Evolutionary conservation across 2,329 filamentous ascomycete species (phyloP), one percentile per base, ranked within the genome.

Genomic region (Westerdykella ornata): DNA sequence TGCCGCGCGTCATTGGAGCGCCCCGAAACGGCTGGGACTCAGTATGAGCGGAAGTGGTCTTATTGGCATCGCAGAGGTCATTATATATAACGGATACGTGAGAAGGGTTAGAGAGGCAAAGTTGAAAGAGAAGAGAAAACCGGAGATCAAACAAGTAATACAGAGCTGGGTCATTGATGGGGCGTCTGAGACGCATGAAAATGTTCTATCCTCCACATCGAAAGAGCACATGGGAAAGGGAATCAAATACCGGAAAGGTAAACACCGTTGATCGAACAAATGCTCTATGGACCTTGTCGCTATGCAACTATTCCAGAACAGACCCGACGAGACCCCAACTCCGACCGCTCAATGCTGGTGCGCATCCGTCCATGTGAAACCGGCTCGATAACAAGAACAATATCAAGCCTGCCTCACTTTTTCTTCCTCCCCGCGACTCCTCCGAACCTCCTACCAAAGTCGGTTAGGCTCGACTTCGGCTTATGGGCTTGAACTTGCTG

Each of bases 31-130:
- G 18, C 59, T 92, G 45, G 82, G 84, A 30, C 64, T 89, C 37
- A 83, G 83, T 22, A 74, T 92, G 69, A 77, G 76, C 5, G 84
- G 85, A 1, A 82, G 81, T 45, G 67, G 82, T 1, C 57, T 85
- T 0, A 83, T 90, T 0, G 85, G 79, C 1, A 68, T 88, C 26
- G 85, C 85, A 0, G 86, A 92, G 62, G 83, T 90, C 1, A 81
- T 77, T 1, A 81, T 92, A 5, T 90, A 90, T 57, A 76, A 76
- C 6, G 83, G 81, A 4, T 92, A 88, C 57, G 72, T 87, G 34
- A 79, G 83, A 71, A 78, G 84, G 46, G 73, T 89, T 54, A 72
- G 75, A 1, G 76, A 88, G 51, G 82, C 82, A 1, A 85, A 82
- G 60, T 71, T 72, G 47, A 77, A 74, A 49, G 80, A 84, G 48